Evolutionary conservation across 1,284 basidiomycete species (phyloP).

Genomic region (Laetiporus sulphureus): DNA sequence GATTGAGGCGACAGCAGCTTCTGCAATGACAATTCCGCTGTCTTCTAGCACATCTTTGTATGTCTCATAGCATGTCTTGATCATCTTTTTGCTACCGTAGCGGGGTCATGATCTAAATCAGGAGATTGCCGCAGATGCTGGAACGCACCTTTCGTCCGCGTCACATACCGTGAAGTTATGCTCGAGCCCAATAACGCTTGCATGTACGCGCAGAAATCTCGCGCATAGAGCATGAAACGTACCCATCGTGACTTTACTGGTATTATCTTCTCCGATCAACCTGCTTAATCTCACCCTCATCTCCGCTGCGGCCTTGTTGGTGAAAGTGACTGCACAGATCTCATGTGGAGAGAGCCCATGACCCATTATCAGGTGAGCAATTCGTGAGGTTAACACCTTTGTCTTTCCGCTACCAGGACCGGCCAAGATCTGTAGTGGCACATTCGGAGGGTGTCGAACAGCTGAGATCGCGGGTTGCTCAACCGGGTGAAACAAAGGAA

Average conservation of each 20-base stretch:
- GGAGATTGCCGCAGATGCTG: neutral
- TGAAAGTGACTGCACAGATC: constrained; percentile 81
- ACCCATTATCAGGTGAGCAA: constrained; percentile 67
- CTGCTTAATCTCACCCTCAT: constrained; percentile 72
- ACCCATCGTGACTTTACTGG: constrained; percentile 62
- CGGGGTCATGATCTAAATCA: constrained; percentile 9
- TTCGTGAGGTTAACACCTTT: constrained; percentile 66
- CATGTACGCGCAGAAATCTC: constrained; percentile 63
- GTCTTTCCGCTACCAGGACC: constrained; percentile 80
- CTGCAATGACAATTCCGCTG: constrained; percentile 52
- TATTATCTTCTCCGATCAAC: constrained; percentile 63
- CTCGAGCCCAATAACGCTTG: constrained; percentile 51
- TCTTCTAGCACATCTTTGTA: constrained; percentile 43
- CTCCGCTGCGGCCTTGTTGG: constrained; percentile 88
- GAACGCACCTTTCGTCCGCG: constrained; percentile 73
- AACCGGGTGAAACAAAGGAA: too few relatives aligned
- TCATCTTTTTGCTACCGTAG: constrained; percentile 64
- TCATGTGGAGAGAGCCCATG: constrained; percentile 50
- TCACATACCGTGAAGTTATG: constrained; percentile 84
- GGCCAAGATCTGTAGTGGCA: constrained; percentile 77
- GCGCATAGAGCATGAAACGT: constrained; percentile 86
- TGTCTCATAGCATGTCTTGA: constrained; percentile 55
- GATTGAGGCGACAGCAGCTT: constrained; percentile 48
- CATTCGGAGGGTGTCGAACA: constrained; percentile 53
- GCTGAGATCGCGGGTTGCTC: too few relatives aligned